Percentiles rank a stretch among this genome's conserved stretches.
Conservation (phyloP, 1,284 basidiomycete species). For the Peniophora sp. region DNA sequence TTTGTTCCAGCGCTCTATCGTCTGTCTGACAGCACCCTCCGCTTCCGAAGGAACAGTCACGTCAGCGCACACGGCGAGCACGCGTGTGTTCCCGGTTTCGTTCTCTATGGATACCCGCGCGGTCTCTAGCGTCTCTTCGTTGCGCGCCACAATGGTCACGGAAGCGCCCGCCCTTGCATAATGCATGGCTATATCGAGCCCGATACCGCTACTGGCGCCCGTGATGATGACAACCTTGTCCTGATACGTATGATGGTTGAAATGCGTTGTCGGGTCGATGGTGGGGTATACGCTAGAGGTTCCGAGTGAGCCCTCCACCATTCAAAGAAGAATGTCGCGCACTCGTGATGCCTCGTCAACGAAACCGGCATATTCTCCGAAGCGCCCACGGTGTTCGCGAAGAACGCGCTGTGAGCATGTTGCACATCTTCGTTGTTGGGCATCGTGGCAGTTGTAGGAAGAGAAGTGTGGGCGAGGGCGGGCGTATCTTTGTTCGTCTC, state of each 20-base stretch:
- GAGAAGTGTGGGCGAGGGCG: no score
- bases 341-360: conserved; percentile 1
- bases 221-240: background rate
- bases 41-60: background rate
- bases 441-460: no score
- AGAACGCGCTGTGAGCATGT: background rate
- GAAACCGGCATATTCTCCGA: background rate
- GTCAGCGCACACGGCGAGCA: background rate
- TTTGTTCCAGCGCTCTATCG: background rate
- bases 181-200: background rate
- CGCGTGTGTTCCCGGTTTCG: background rate
- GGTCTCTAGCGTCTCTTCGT: background rate
- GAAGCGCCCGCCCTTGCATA: background rate
- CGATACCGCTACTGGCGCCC: background rate
- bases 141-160: background rate
- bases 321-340: background rate
- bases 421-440: no score
- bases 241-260: background rate
- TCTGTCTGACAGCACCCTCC: background rate
- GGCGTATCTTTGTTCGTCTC: no score
- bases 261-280: background rate
- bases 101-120: background rate
- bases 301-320: background rate
- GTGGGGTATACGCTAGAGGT: background rate
- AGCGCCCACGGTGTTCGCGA: background rate